Base-by-base conservation (phyloP, 78 protist genomes). In the Dictyostelium firmibasis region DNA sequence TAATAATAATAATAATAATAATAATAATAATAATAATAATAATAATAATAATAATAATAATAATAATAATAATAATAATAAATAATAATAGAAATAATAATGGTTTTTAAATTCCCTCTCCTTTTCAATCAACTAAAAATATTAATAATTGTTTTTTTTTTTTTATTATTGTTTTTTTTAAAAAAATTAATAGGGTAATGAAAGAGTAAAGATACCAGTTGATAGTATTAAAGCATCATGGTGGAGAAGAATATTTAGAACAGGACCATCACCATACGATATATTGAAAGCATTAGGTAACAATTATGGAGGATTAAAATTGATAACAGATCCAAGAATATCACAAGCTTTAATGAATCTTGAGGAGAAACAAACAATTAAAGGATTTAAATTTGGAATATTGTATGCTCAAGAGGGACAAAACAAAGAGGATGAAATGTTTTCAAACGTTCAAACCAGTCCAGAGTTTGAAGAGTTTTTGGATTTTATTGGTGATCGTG, bases 341-440 rank as follows among this genome's bases (percentile, higher is more conserved):
- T 89, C 96, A 84, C 96, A 69, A 25, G 96, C 96, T 11, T 38
- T 92, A 1, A 50, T 92, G 84, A 92, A 85, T 44, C 67, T 84
- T 6, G 96, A 92, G 25, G 96, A 92, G 27, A 85, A 92, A 36
- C 96, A 92, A 81, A 88, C 93, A 11, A 88, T 92, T 35, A 92
- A 92, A 76, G 96, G 96, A 44, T 92, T 92, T 70, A 92, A 92
- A 84, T 92, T 92, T 92, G 96, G 96, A 41, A 82, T 92, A 11
- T 50, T 92, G n/a, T 92, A 84, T 60, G 96, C 96, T 53, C 85
- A 67, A 53, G 96, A 92, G 10, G 96, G 92, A 31, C 96, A 92
- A 53, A 92, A 87, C 35, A 92, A 92, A 76, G 96, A 92, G 85
- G 96, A 92, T 78, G 92, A 92, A 62, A 92, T 92, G 96, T 92